Conservation (phyloP, 306 rosid species). For the Medicago ruthenica region DNA sequence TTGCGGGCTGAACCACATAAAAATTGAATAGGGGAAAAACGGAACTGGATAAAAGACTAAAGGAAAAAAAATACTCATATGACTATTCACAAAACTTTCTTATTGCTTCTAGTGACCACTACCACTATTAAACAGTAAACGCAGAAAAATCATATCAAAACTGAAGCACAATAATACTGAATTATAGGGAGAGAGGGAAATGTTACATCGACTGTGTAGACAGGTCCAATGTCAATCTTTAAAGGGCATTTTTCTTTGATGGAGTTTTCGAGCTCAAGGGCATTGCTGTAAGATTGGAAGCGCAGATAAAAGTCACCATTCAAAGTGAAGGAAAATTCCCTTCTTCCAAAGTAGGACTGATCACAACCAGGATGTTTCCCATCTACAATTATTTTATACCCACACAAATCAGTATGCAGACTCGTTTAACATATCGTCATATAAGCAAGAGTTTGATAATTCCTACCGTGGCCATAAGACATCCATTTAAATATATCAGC, state of each 20-base stretch:
- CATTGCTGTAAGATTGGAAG: slow-evolving; percentile 71
- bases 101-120: not conserved
- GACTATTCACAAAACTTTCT: not conserved
- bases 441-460: not conserved
- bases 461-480: slow-evolving; percentile 85
- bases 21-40: not conserved
- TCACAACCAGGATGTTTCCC: slow-evolving; percentile 96
- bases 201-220: slow-evolving; percentile 80
- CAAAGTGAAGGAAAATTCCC: slow-evolving; percentile 83
- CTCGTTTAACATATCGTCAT: not conserved
- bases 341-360: slow-evolving; percentile 70
- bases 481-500: slow-evolving; percentile 79
- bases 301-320: slow-evolving; percentile 78
- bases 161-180: not conserved
- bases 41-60: not conserved
- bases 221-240: slow-evolving; percentile 89
- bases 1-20: slow-evolving; percentile 71
- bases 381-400: slow-evolving; percentile 54
- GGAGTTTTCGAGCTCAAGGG: slow-evolving; percentile 68
- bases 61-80: no score
- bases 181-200: not conserved
- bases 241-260: slow-evolving; percentile 76
- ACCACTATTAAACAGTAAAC: not conserved
- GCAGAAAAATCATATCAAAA: not conserved
- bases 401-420: slow-evolving; percentile 12